Evolutionary conservation across 73 alveolate genomes (phyloP), one percentile per base, ranked within the genome.

Genomic region (Durusdinium trenchii): DNA sequence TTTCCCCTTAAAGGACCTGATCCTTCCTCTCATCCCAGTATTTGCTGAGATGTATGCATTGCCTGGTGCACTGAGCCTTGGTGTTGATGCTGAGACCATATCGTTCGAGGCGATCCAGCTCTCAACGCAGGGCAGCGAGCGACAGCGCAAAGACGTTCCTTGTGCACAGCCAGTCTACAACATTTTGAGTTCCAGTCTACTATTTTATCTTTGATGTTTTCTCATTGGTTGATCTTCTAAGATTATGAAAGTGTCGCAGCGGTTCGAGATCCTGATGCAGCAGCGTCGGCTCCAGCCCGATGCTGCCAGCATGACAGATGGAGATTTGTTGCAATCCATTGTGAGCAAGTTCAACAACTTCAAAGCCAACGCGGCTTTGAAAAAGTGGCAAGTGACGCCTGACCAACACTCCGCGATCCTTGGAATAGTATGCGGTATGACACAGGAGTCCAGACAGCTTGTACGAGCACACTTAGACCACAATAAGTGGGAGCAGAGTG

Each of bases 71-170:
- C 14, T 47, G 30, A 81, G 71, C 5, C 30, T 47, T 54, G 30
- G 18, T 47, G 47, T 28, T 32, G 71, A 81, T 81, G 91, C 89
- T 40, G 91, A 81, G 54, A 36, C 6, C 30, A 69, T 81, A 6
- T 26, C 48, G 6, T 81, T 81, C 47, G 48, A 81, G 36, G 47
- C 45, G 48, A 46, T 81, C 71, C 91, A 81, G 69, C 91, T 81
- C 48, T 12, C 43, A 43, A 81, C 91, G 3, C 91, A 81, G 69
- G 91, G 91, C 5, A 45, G 71, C 12, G 91, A 81, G 32, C 20
- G 91, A 28, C 91, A 81, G 91, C 91, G 91, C 46, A 81, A 81
- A 46, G 91, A 81, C 26, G 89, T 45, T 6, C 89, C 89, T 6
- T 0, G 73, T 60, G 73, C 73, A 6, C 42, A 78, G 46, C 7